phyloP scores from a whole-genome alignment of 2,329 filamentous ascomycete genomes.

The Clonostachys byssicola region DNA sequence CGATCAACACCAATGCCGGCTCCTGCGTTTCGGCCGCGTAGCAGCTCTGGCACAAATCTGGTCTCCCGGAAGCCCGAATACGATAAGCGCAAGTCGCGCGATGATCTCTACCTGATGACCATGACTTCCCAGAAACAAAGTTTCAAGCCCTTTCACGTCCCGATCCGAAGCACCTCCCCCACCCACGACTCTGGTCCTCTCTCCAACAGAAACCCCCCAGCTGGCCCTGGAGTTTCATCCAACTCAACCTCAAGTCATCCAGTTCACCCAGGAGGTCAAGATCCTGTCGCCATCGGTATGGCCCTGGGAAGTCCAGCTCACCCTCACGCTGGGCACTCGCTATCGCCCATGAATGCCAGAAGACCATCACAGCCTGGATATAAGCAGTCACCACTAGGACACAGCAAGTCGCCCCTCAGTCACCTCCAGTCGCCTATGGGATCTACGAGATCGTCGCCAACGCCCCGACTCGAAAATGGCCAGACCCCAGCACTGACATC shows the following conservation, averaged over 20 bases:
- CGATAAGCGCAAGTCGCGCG: slow-evolving; percentile 5
- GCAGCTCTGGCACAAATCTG: slow-evolving; percentile 1
- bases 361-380: neutral
- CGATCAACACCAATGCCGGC: neutral
- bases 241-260: neutral
- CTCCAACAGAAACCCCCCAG: neutral
- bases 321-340: slow-evolving; percentile 15
- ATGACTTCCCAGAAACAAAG: slow-evolving; percentile 3
- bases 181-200: slow-evolving; percentile 1
- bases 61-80: neutral
- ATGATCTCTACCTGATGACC: slow-evolving; percentile 3
- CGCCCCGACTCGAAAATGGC: slow-evolving; percentile 4
- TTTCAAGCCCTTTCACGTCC: slow-evolving; percentile 1
- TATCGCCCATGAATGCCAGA: too few species aligned
- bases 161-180: neutral
- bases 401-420: neutral
- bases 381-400: neutral
- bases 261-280: neutral
- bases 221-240: neutral
- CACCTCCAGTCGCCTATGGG: neutral
- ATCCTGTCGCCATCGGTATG: slow-evolving; percentile 57
- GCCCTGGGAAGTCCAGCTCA: slow-evolving; percentile 67
- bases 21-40: slow-evolving; percentile 1
- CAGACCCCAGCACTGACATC: too few species aligned
- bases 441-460: slow-evolving; percentile 12